phyloP scores from a whole-genome alignment of 768 basidiomycete species.

The Rhizopogon vesiculosus region DNA sequence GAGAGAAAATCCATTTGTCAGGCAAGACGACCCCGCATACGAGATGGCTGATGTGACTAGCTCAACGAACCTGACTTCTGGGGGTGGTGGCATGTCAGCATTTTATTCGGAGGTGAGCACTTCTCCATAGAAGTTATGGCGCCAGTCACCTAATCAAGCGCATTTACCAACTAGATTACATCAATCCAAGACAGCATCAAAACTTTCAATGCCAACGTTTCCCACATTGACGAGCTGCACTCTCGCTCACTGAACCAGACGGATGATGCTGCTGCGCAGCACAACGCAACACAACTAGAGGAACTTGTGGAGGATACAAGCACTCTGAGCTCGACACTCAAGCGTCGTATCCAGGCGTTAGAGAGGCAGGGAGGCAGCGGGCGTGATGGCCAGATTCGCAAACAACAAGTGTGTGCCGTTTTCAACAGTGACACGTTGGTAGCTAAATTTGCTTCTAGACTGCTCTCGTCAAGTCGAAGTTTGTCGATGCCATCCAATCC shows the following conservation, averaged over 20 bases:
- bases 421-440: background rate
- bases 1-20: slow-evolving; percentile 59
- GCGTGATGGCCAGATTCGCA: slow-evolving; percentile 69
- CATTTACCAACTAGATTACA: slow-evolving; percentile 49
- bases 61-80: slow-evolving; percentile 42
- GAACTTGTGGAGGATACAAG: slow-evolving; percentile 71
- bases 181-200: slow-evolving; percentile 68
- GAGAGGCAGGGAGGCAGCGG: slow-evolving; percentile 60
- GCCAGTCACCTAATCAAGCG: background rate
- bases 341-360: slow-evolving; percentile 67
- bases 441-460: slow-evolving; percentile 35
- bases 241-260: slow-evolving; percentile 71
- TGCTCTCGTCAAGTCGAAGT: slow-evolving; percentile 65
- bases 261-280: slow-evolving; percentile 62
- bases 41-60: slow-evolving; percentile 72
- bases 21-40: slow-evolving; percentile 56
- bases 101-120: slow-evolving; percentile 70
- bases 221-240: slow-evolving; percentile 67
- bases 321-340: slow-evolving; percentile 61
- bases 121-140: background rate
- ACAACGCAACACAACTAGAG: slow-evolving; percentile 58
- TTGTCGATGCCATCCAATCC: slow-evolving; percentile 80
- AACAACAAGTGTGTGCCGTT: slow-evolving; percentile 56
- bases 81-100: slow-evolving; percentile 51
- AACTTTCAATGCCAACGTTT: slow-evolving; percentile 65